A percentile compares a stretch with the other conserved stretches of the same genome.
Evolutionary conservation across 306 rosid genomes (phyloP).

Genomic region (Begonia fuchsioides): DNA sequence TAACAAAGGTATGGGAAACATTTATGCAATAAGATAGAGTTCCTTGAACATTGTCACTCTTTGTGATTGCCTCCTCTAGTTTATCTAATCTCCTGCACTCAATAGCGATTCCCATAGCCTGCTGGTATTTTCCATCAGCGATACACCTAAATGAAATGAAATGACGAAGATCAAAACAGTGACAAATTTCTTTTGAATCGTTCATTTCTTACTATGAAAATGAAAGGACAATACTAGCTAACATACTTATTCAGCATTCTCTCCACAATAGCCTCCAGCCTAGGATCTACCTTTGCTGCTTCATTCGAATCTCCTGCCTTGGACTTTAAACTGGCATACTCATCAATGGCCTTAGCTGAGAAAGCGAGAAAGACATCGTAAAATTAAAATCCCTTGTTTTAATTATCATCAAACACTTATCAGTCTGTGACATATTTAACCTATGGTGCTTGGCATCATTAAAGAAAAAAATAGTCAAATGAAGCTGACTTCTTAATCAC

Average conservation of each 20-base stretch:
- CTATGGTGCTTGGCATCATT: too few relatives aligned
- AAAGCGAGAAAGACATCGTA: slow-evolving; percentile 15
- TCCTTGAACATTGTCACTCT: slow-evolving; percentile 87
- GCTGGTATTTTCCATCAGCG: slow-evolving; percentile 81
- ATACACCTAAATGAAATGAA: slow-evolving; percentile 48
- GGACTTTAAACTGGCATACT: slow-evolving; percentile 71
- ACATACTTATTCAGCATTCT: slow-evolving; percentile 92
- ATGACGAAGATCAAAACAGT: slow-evolving; percentile 4
- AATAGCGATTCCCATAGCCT: slow-evolving; percentile 99
- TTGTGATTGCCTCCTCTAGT: slow-evolving; percentile 96
- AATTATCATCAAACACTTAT: background rate
- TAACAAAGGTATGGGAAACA: slow-evolving; percentile 84
- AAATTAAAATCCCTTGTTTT: background rate
- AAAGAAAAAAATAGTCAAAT: background rate
- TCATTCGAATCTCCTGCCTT: slow-evolving; percentile 69
- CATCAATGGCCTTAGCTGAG: slow-evolving; percentile 94
- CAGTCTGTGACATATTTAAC: background rate
- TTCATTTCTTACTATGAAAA: too few relatives aligned
- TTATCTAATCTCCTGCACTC: too few relatives aligned
- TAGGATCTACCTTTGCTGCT: slow-evolving; percentile 51
- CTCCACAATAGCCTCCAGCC: slow-evolving; percentile 95
- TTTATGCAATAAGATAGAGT: too few relatives aligned
- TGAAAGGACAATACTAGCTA: background rate
- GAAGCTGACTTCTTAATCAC: background rate
- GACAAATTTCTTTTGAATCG: background rate